Conservation (phyloP, 805 yeast genomes). For the Cyberlindnera bimundalis region DNA sequence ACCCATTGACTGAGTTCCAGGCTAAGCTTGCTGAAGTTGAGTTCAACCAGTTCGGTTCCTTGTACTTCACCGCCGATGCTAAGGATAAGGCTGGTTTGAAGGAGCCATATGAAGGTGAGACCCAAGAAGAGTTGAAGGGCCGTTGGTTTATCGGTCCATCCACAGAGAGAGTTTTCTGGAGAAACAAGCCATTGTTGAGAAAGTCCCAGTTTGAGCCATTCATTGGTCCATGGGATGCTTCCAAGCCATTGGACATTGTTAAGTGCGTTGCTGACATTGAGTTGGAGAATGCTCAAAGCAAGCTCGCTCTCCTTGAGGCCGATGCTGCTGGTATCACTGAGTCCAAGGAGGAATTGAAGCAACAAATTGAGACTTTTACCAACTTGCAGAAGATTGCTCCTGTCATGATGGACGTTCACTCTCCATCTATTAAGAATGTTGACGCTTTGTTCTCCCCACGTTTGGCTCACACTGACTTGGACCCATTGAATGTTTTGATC, state of each 20-base stretch:
- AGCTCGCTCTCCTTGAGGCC: constrained; percentile 52
- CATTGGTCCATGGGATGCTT: constrained; percentile 76
- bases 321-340: constrained; percentile 44
- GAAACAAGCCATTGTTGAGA: constrained; percentile 54
- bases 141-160: constrained; percentile 94
- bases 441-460: constrained; percentile 67
- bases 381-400: constrained; percentile 56
- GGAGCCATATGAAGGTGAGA: constrained; percentile 60
- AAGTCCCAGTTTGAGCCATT: constrained; percentile 44
- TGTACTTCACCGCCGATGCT: constrained; percentile 75
- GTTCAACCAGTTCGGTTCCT: constrained; percentile 75
- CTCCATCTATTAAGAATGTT: constrained; percentile 57
- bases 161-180: constrained; percentile 74
- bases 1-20: constrained; percentile 70
- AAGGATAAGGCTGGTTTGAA: constrained; percentile 29
- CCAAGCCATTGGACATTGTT: constrained; percentile 59
- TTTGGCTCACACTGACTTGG: constrained; percentile 76
- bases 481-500: constrained; percentile 78
- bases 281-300: constrained; percentile 53
- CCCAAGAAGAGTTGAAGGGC: constrained; percentile 42
- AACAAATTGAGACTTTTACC: constrained; percentile 58
- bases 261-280: constrained; percentile 63
- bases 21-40: constrained; percentile 48
- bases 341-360: constrained; percentile 39
- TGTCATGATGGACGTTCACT: constrained; percentile 47